These are phyloP conservation scores for Fusarium abutilonis DNA, from an alignment of 2,329 filamentous ascomycete species.

Conservation along the genomic window DNA sequence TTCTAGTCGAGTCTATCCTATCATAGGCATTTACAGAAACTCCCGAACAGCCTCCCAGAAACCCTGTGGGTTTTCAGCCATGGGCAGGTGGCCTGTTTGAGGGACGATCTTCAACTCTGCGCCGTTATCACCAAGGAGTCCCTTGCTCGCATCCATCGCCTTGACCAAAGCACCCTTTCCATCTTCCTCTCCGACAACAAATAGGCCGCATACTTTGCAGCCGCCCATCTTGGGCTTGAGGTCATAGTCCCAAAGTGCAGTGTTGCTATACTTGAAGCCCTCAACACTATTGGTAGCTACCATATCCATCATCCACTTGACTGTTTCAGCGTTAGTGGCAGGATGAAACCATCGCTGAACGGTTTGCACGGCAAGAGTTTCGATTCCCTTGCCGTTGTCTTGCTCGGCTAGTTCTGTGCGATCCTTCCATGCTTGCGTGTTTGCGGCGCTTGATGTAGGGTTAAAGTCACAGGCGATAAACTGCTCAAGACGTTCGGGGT, in stretches of 20 bases:
- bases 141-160: constrained; percentile 80
- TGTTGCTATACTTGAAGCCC: constrained; percentile 74
- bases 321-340: constrained; percentile 57
- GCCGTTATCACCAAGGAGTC: constrained; percentile 62
- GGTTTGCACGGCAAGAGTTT: constrained; percentile 74
- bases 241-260: constrained; percentile 78
- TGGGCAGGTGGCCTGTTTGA: constrained; percentile 81
- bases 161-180: constrained; percentile 76
- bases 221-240: constrained; percentile 64
- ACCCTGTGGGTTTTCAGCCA: constrained; percentile 77
- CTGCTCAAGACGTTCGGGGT: constrained; percentile 66
- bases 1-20: background rate
- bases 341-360: constrained; percentile 83
- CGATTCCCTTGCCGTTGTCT: constrained; percentile 67
- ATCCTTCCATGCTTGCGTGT: constrained; percentile 82
- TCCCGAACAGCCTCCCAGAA: constrained; percentile 72
- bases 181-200: constrained; percentile 79
- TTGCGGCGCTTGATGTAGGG: constrained; percentile 73
- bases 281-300: constrained; percentile 74
- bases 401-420: constrained; percentile 74
- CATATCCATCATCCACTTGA: constrained; percentile 71
- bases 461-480: constrained; percentile 86
- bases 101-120: constrained; percentile 73
- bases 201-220: constrained; percentile 68
- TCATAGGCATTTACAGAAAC: constrained; percentile 58